A percentile compares a stretch with the other conserved stretches of the same genome.
phyloP scores from a whole-genome alignment of 768 basidiomycete genomes.

The Lactifluus pinguis region DNA sequence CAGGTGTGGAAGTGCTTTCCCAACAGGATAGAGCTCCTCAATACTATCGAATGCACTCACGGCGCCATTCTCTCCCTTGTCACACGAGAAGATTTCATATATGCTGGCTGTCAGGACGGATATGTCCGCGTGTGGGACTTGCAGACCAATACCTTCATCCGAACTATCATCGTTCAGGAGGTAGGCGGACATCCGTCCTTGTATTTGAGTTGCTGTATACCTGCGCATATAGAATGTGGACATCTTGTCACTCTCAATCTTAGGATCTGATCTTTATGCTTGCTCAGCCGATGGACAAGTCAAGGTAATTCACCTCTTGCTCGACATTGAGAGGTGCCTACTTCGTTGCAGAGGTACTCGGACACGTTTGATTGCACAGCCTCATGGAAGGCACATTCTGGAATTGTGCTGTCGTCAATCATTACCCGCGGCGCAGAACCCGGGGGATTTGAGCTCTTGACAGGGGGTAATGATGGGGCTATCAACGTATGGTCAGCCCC shows the following conservation, averaged over 20 bases:
- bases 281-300: slow-evolving; percentile 51
- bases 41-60: slow-evolving; percentile 62
- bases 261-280: slow-evolving; percentile 45
- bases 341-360: slow-evolving; percentile 56
- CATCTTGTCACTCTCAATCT: slow-evolving; percentile 68
- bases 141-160: slow-evolving; percentile 78
- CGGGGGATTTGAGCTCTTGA: slow-evolving; percentile 42
- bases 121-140: slow-evolving; percentile 86
- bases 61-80: slow-evolving; percentile 82
- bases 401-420: slow-evolving; percentile 75
- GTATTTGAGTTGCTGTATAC: neutral
- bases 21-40: slow-evolving; percentile 38
- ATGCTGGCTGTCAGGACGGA: slow-evolving; percentile 91
- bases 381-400: slow-evolving; percentile 73
- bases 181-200: slow-evolving; percentile 28
- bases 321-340: neutral
- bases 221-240: slow-evolving; percentile 50
- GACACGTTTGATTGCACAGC: slow-evolving; percentile 78
- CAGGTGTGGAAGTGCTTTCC: slow-evolving; percentile 61
- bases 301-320: slow-evolving; percentile 37
- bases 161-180: slow-evolving; percentile 82
- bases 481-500: slow-evolving; percentile 39
- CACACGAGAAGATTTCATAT: slow-evolving; percentile 68
- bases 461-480: slow-evolving; percentile 78
- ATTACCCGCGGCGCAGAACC: slow-evolving; percentile 33